phyloP scores from a whole-genome alignment of 768 basidiomycete genomes.

The Amanita muscaria region DNA sequence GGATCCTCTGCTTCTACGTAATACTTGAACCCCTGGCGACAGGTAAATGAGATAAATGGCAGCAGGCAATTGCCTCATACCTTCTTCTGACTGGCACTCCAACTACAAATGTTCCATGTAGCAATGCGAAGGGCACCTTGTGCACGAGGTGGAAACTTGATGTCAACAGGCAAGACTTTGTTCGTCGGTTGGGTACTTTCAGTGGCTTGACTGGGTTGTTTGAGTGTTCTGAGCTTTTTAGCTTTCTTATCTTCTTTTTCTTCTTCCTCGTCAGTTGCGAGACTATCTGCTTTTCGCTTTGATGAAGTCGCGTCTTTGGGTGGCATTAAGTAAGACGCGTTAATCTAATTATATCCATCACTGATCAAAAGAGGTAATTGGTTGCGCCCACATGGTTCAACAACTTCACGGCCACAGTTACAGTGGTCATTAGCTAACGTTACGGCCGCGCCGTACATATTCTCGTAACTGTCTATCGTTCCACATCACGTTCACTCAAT shows the following conservation, averaged over 20 bases:
- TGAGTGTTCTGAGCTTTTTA: slow-evolving; percentile 18
- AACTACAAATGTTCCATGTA: slow-evolving; percentile 76
- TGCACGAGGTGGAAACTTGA: slow-evolving; percentile 44
- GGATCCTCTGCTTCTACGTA: slow-evolving; percentile 85
- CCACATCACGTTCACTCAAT: neutral
- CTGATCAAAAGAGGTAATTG: neutral
- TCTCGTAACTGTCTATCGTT: neutral
- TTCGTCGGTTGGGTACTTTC: slow-evolving; percentile 55
- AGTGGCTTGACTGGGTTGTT: neutral
- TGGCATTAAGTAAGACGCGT: too few relatives aligned
- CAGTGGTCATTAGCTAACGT: neutral
- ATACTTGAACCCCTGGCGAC: slow-evolving; percentile 58
- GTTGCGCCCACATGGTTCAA: slow-evolving; percentile 6
- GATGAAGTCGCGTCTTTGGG: too few relatives aligned
- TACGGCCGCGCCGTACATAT: neutral
- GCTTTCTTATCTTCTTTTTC: neutral
- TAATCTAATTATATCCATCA: too few relatives aligned
- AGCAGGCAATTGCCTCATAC: slow-evolving; percentile 23
- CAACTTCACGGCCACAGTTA: neutral
- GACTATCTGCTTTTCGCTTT: slow-evolving; percentile 7
- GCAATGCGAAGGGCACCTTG: slow-evolving; percentile 46
- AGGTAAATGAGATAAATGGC: slow-evolving; percentile 1
- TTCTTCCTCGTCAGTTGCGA: slow-evolving; percentile 2
- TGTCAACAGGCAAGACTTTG: slow-evolving; percentile 56
- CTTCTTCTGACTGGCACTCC: slow-evolving; percentile 73